phyloP scores from a whole-genome alignment of 140 eudicot species.

The Stevia rebaudiana region DNA sequence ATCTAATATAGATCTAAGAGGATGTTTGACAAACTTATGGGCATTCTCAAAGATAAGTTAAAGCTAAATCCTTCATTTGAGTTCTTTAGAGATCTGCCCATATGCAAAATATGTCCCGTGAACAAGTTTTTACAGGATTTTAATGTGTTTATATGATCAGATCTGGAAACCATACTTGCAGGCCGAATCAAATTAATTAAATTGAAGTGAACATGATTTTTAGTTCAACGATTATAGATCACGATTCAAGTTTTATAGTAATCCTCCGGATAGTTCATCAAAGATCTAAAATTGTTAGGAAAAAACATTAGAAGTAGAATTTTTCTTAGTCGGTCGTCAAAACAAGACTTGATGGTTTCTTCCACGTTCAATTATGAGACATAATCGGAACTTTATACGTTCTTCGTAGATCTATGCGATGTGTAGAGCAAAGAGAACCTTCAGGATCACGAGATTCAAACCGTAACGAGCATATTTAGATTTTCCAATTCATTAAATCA shows the following conservation, averaged over 20 bases:
- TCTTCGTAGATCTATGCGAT: slow-evolving; percentile 10
- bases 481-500: slow-evolving; percentile 13
- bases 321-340: slow-evolving; percentile 6
- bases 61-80: slow-evolving; percentile 7
- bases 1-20: background rate
- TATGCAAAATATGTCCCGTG: background rate
- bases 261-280: slow-evolving; percentile 7
- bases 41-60: slow-evolving; percentile 8
- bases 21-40: background rate
- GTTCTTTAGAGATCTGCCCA: slow-evolving; percentile 5
- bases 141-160: background rate
- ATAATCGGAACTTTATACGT: background rate
- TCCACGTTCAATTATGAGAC: slow-evolving; percentile 15
- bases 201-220: background rate
- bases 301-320: background rate
- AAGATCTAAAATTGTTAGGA: slow-evolving; percentile 11
- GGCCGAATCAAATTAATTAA: background rate
- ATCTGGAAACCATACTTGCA: slow-evolving; percentile 13
- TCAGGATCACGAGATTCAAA: slow-evolving; percentile 12
- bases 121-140: slow-evolving; percentile 15
- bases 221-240: background rate
- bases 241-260: background rate
- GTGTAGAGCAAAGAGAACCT: slow-evolving; percentile 5
- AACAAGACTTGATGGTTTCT: slow-evolving; percentile 9
- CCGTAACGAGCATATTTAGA: background rate